Percentiles rank a stretch among this genome's conserved stretches.
Conservation (phyloP, 495 filamentous ascomycete species). For the Aspergillus cavernicola region DNA sequence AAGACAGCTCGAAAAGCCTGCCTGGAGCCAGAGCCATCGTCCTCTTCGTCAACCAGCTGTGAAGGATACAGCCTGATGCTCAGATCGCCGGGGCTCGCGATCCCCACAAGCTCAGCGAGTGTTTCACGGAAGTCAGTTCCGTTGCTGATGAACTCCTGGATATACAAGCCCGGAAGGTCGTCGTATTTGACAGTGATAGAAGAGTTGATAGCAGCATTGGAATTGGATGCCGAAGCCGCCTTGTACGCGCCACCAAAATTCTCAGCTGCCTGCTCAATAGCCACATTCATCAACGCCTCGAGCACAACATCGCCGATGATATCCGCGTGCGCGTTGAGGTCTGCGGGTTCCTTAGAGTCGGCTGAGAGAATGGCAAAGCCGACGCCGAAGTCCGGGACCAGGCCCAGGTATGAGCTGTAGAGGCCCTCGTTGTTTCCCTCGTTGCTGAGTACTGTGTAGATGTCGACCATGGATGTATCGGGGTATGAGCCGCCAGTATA, state of each 20-base stretch:
- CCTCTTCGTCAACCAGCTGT: neutral
- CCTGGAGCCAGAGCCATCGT: constrained; percentile 11
- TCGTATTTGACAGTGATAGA: too few species aligned
- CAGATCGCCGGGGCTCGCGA: constrained; percentile 26
- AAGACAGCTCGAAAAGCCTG: constrained; percentile 44
- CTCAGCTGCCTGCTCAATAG: constrained; percentile 38
- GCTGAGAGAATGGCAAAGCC: constrained; percentile 46
- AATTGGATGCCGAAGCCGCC: too few species aligned
- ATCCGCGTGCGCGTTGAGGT: constrained; percentile 27
- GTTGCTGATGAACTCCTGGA: constrained; percentile 48
- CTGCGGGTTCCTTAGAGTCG: constrained; percentile 22
- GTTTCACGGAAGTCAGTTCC: constrained; percentile 40
- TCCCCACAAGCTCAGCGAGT: constrained; percentile 23
- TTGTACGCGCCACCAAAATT: too few species aligned
- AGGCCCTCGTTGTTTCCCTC: constrained; percentile 9
- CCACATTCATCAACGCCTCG: constrained; percentile 37
- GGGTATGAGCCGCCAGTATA: constrained; percentile 25
- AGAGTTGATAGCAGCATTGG: too few species aligned
- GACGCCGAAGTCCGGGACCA: constrained; percentile 49
- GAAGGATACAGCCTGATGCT: constrained; percentile 49
- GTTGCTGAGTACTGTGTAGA: constrained; percentile 49
- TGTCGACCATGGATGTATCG: constrained; percentile 37
- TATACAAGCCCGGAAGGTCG: constrained; percentile 44
- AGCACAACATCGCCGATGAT: constrained; percentile 33
- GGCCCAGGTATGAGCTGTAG: constrained; percentile 43